Percentiles rank a stretch among this genome's conserved stretches.
These are phyloP conservation scores for Oryza meridionalis DNA, from an alignment of 176 grass and related monocot species.

Conservation along the genomic window DNA sequence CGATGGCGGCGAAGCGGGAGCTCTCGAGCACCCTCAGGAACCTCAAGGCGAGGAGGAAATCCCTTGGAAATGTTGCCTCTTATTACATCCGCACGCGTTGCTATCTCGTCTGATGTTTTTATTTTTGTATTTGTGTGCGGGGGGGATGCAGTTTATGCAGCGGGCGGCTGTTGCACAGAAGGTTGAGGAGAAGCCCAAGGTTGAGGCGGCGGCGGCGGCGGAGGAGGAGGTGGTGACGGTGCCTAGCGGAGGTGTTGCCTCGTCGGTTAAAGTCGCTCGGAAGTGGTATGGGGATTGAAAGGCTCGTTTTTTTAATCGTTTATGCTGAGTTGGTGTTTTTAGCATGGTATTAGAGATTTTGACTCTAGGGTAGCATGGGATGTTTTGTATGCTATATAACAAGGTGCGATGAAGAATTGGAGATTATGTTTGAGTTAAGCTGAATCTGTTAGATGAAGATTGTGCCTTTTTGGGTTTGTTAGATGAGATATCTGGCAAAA, in stretches of 20 bases:
- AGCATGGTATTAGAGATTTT: background rate
- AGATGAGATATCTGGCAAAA: background rate
- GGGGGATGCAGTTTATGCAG: slow-evolving; percentile 82
- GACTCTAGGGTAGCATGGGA: background rate
- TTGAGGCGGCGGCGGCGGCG: background rate
- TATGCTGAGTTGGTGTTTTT: background rate
- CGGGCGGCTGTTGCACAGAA: slow-evolving; percentile 59
- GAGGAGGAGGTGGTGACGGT: slow-evolving; percentile 4
- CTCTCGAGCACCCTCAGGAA: slow-evolving; percentile 86
- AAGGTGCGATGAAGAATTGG: background rate
- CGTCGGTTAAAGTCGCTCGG: slow-evolving; percentile 37
- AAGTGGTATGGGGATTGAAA: slow-evolving; percentile 44
- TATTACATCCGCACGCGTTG: background rate
- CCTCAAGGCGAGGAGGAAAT: slow-evolving; percentile 59
- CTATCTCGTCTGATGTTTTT: background rate
- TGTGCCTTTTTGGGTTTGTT: background rate
- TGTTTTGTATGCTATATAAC: background rate
- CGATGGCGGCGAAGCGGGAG: slow-evolving; percentile 84
- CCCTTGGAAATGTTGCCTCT: background rate
- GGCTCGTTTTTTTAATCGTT: background rate
- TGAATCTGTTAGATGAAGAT: background rate
- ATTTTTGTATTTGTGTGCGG: background rate
- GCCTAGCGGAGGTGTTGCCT: background rate
- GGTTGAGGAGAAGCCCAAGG: slow-evolving; percentile 33
- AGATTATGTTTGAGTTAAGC: background rate